These are phyloP conservation scores for Gaeumannomyces tritici DNA, from an alignment of 2,329 filamentous ascomycete species.

Conservation along the genomic window DNA sequence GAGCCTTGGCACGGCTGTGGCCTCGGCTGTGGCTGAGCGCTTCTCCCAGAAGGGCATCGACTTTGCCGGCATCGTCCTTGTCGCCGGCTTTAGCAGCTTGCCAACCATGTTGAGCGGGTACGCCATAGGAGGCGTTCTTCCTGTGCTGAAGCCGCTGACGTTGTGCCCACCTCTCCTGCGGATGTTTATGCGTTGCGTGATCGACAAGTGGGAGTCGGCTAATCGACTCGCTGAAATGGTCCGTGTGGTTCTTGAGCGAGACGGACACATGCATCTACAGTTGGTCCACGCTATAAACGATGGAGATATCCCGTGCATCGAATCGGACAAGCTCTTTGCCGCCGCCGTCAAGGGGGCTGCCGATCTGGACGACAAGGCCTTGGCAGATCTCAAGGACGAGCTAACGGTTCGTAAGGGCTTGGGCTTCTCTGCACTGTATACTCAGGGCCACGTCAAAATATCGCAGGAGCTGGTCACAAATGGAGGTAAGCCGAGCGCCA, in stretches of 20 bases:
- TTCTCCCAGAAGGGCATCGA: slow-evolving; percentile 52
- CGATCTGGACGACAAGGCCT: slow-evolving; percentile 26
- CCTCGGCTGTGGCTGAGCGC: slow-evolving; percentile 62
- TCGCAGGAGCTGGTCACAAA: slow-evolving; percentile 44
- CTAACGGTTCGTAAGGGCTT: slow-evolving; percentile 32
- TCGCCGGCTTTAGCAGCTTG: slow-evolving; percentile 70
- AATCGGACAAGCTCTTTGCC: slow-evolving; percentile 55
- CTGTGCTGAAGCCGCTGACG: slow-evolving; percentile 65
- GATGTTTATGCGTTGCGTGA: slow-evolving; percentile 51
- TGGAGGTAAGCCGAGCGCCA: slow-evolving; percentile 33
- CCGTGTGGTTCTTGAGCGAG: slow-evolving; percentile 34
- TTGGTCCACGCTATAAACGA: slow-evolving; percentile 78
- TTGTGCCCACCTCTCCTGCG: slow-evolving; percentile 53
- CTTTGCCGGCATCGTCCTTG: slow-evolving; percentile 72
- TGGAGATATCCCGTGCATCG: slow-evolving; percentile 67
- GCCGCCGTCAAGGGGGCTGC: slow-evolving; percentile 42
- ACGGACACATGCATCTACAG: slow-evolving; percentile 46
- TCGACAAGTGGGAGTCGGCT: slow-evolving; percentile 75
- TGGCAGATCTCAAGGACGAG: slow-evolving; percentile 27
- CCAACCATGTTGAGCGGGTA: slow-evolving; percentile 68
- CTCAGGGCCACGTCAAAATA: slow-evolving; percentile 35
- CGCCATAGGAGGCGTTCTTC: slow-evolving; percentile 66
- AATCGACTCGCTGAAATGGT: slow-evolving; percentile 52
- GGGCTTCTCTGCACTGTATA: slow-evolving; percentile 38
- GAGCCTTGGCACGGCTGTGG: slow-evolving; percentile 80